These are phyloP conservation scores for Poa pratensis DNA, from an alignment of 176 grass and related monocot genomes.

Conservation along the genomic window DNA sequence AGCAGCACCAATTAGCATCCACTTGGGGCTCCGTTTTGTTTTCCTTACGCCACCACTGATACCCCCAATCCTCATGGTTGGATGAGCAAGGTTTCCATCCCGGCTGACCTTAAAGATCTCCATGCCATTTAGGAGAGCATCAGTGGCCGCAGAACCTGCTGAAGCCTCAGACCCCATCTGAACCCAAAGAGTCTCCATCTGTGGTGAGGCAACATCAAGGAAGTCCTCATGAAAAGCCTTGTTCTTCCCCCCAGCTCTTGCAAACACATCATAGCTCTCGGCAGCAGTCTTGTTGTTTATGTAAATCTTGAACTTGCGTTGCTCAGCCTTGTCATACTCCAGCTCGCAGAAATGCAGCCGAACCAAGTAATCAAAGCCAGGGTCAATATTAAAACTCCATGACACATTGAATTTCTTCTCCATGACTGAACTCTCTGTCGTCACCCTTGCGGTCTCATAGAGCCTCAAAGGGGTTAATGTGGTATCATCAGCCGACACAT, in stretches of 20 bases:
- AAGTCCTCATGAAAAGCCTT: conserved; percentile 96
- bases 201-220: conserved; percentile 56
- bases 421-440: conserved; percentile 61
- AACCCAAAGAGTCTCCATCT: conserved; percentile 88
- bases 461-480: conserved; percentile 68
- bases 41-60: conserved; percentile 34
- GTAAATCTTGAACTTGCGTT: conserved; percentile 91
- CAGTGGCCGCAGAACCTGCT: conserved; percentile 53
- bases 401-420: conserved; percentile 92
- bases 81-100: conserved; percentile 75
- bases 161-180: conserved; percentile 80
- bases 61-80: conserved; percentile 53
- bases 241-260: conserved; percentile 73
- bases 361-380: conserved; percentile 90
- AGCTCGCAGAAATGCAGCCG: conserved; percentile 94
- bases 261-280: conserved; percentile 84
- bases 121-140: conserved; percentile 92
- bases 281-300: conserved; percentile 92
- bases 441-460: conserved; percentile 83
- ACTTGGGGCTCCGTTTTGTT: conserved; percentile 55
- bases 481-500: conserved; percentile 56
- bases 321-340: conserved; percentile 62
- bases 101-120: conserved; percentile 97
- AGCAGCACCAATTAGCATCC: conserved; percentile 57
- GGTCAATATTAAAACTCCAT: conserved; percentile 78